Conservation (phyloP, 2,329 filamentous ascomycete species). For the Chaetomium globosum region DNA sequence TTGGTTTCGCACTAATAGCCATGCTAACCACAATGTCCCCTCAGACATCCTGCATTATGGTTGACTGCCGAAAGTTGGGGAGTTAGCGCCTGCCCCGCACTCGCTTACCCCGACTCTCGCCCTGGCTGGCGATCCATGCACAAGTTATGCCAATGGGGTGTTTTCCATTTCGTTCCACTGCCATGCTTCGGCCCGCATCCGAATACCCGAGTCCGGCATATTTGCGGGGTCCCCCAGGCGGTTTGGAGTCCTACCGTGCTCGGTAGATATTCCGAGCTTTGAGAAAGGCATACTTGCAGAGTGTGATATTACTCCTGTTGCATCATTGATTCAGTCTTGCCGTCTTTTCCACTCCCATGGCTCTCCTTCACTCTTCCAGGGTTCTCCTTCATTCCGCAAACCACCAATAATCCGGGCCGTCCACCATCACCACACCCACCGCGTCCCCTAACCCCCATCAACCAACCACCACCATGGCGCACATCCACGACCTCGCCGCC, state of each 20-base stretch:
- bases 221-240: constrained; percentile 19
- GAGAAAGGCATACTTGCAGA: background rate
- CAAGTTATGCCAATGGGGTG: constrained; percentile 13
- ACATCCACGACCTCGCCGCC: constrained; percentile 43
- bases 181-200: constrained; percentile 27
- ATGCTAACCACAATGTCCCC: background rate
- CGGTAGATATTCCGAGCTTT: constrained; percentile 14
- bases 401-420: background rate
- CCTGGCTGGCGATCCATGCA: constrained; percentile 2
- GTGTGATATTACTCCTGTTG: background rate
- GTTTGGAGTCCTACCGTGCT: background rate
- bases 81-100: constrained; percentile 26
- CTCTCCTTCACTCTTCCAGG: background rate
- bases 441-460: constrained; percentile 37
- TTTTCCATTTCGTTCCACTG: constrained; percentile 13
- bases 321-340: background rate
- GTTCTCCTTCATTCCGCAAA: background rate
- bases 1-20: no score
- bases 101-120: constrained; percentile 26
- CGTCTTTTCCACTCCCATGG: background rate
- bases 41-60: background rate
- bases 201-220: constrained; percentile 21
- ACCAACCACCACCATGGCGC: constrained; percentile 39
- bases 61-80: constrained; percentile 34
- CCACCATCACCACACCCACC: constrained; percentile 1